Evolutionary conservation across 108 stramenopile species (phyloP).

Genomic region (Cyclostephanos invisitatus): DNA sequence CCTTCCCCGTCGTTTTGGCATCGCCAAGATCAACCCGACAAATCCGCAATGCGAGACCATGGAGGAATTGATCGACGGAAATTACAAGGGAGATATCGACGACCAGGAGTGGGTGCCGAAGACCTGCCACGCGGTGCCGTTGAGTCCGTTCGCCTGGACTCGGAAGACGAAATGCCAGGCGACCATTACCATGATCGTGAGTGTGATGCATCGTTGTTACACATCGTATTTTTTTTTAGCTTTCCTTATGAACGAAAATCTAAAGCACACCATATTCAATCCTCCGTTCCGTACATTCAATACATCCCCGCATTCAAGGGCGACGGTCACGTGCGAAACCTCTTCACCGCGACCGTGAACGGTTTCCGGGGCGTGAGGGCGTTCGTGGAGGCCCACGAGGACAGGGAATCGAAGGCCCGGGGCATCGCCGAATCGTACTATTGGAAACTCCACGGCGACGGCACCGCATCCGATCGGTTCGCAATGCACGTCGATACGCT

Average conservation of each 20-base stretch:
- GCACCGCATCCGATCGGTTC: slow-evolving; percentile 23
- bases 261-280: too few relatives aligned
- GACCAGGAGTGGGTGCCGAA: slow-evolving; percentile 23
- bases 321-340: slow-evolving; percentile 38
- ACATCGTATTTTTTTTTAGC: too few relatives aligned
- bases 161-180: slow-evolving; percentile 22
- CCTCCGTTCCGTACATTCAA: too few relatives aligned
- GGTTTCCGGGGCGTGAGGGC: slow-evolving; percentile 26
- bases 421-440: slow-evolving; percentile 30
- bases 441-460: slow-evolving; percentile 23
- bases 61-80: slow-evolving; percentile 10
- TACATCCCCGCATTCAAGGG: too few relatives aligned
- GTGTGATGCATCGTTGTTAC: not conserved
- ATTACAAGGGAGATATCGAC: not conserved
- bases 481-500: slow-evolving; percentile 9
- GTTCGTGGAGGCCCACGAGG: slow-evolving; percentile 36
- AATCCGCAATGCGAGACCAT: slow-evolving; percentile 18
- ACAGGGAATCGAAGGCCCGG: slow-evolving; percentile 4
- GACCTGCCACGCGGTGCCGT: slow-evolving; percentile 25
- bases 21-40: not conserved
- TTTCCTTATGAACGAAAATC: too few relatives aligned
- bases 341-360: slow-evolving; percentile 42
- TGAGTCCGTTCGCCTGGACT: slow-evolving; percentile 36
- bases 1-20: slow-evolving; percentile 24
- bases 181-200: slow-evolving; percentile 35